phyloP scores from a whole-genome alignment of 768 basidiomycete species.

The Lactarius trivialis region DNA sequence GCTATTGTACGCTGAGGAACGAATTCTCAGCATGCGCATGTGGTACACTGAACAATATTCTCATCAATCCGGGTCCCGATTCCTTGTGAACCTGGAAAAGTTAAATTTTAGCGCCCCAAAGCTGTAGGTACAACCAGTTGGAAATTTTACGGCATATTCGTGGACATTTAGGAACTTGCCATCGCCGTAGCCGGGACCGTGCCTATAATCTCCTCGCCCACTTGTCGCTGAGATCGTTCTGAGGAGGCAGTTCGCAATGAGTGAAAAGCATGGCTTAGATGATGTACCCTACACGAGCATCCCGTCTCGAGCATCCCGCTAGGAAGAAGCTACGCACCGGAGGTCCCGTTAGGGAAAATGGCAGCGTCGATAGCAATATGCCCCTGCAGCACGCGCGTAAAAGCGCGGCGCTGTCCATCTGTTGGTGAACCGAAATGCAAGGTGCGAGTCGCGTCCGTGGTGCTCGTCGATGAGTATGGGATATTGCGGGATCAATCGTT shows the following conservation, averaged over 20 bases:
- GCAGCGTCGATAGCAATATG: slow-evolving; percentile 85
- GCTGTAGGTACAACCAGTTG: neutral
- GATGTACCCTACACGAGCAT: slow-evolving; percentile 38
- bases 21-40: neutral
- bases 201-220: slow-evolving; percentile 75
- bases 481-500: slow-evolving; percentile 36
- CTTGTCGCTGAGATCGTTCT: slow-evolving; percentile 49
- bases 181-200: slow-evolving; percentile 95
- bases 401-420: slow-evolving; percentile 75
- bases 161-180: slow-evolving; percentile 94
- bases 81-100: slow-evolving; percentile 46
- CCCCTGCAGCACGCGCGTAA: slow-evolving; percentile 87
- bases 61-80: slow-evolving; percentile 49
- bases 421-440: slow-evolving; percentile 88
- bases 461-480: slow-evolving; percentile 41
- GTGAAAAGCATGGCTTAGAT: slow-evolving; percentile 36
- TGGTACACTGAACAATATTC: neutral
- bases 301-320: too few species aligned
- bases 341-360: slow-evolving; percentile 75
- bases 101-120: neutral
- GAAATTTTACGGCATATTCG: slow-evolving; percentile 42
- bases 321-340: slow-evolving; percentile 40
- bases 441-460: slow-evolving; percentile 93
- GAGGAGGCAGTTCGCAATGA: neutral
- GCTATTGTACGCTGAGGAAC: slow-evolving; percentile 51